phyloP scores from a whole-genome alignment of 768 basidiomycete species.

The Mycena vulgaris region DNA sequence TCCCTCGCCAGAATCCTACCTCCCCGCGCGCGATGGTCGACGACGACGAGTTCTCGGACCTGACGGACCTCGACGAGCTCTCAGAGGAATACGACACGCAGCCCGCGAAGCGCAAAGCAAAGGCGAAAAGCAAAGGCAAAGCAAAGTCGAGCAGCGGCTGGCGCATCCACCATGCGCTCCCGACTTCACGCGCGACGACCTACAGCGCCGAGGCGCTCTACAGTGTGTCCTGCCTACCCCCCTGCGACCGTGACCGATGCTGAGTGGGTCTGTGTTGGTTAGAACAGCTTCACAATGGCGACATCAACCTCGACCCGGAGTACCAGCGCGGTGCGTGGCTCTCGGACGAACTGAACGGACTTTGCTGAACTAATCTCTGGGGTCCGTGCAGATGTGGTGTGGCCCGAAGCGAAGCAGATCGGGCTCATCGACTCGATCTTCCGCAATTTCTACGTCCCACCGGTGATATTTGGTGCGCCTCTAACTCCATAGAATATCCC shows the following conservation, averaged over 20 bases:
- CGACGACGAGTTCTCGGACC: conserved; percentile 25
- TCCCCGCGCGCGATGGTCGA: not conserved
- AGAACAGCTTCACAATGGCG: conserved; percentile 77
- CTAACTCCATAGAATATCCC: conserved; percentile 4
- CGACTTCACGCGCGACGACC: conserved; percentile 58
- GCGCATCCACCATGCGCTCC: conserved; percentile 53
- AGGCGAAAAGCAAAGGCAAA: conserved; percentile 5
- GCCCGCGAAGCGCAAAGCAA: conserved; percentile 5
- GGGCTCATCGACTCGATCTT: conserved; percentile 84
- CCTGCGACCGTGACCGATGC: too few species aligned
- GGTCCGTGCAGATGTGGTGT: conserved; percentile 74
- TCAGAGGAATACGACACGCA: not conserved
- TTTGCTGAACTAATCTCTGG: not conserved
- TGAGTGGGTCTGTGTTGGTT: too few species aligned
- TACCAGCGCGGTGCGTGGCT: conserved; percentile 76
- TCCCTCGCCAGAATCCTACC: too few species aligned
- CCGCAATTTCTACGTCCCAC: conserved; percentile 84
- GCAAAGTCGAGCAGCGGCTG: conserved; percentile 31
- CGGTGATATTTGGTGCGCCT: conserved; percentile 76
- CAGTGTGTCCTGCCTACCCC: conserved; percentile 13
- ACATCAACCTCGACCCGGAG: conserved; percentile 82
- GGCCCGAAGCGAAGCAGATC: conserved; percentile 83
- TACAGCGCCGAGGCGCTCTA: conserved; percentile 58
- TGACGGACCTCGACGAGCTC: conserved; percentile 35
- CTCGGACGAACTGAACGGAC: not conserved